A percentile compares a stretch with the other conserved stretches of the same genome.
These are phyloP conservation scores for Pelargonium cotyledonis DNA, from an alignment of 441 rosid species.

Conservation along the genomic window DNA sequence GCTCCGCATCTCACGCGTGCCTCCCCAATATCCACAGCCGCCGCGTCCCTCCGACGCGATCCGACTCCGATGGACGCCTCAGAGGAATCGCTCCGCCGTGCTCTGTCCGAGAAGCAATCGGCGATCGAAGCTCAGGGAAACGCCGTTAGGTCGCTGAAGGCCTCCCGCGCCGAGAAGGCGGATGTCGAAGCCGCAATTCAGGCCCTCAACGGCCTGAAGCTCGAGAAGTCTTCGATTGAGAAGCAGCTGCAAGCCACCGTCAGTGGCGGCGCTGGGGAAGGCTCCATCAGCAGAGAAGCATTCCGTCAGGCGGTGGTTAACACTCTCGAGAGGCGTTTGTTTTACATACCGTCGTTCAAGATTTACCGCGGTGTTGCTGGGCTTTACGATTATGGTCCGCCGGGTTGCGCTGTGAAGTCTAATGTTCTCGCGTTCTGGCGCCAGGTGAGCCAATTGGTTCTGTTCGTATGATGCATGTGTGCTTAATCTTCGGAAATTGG, in stretches of 20 bases:
- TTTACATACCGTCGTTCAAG: conserved; percentile 73
- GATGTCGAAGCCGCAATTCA: conserved; percentile 74
- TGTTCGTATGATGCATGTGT: too few species aligned
- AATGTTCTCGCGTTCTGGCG: conserved; percentile 85
- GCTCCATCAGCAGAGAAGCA: conserved; percentile 49
- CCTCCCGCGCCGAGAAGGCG: conserved; percentile 41
- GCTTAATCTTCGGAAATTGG: not conserved
- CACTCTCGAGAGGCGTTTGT: conserved; percentile 70
- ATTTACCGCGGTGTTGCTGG: conserved; percentile 88
- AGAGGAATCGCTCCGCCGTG: conserved; percentile 63
- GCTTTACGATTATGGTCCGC: conserved; percentile 77
- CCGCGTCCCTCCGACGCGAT: conserved; percentile 1
- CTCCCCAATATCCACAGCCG: not conserved
- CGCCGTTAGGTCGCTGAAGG: conserved; percentile 69
- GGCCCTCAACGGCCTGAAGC: conserved; percentile 49
- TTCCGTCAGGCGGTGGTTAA: conserved; percentile 68
- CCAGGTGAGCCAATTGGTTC: conserved; percentile 37
- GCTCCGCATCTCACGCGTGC: conserved; percentile 15
- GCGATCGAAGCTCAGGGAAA: conserved; percentile 65
- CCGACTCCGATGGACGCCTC: conserved; percentile 40
- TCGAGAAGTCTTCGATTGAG: conserved; percentile 70
- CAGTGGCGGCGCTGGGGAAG: conserved; percentile 31
- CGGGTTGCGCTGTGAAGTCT: conserved; percentile 72
- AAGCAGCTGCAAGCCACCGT: conserved; percentile 52
- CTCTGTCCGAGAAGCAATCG: conserved; percentile 52